Evolutionary conservation across 176 grass and related monocot genomes (phyloP).

Genomic region (Hsuehochloa calcarea): DNA sequence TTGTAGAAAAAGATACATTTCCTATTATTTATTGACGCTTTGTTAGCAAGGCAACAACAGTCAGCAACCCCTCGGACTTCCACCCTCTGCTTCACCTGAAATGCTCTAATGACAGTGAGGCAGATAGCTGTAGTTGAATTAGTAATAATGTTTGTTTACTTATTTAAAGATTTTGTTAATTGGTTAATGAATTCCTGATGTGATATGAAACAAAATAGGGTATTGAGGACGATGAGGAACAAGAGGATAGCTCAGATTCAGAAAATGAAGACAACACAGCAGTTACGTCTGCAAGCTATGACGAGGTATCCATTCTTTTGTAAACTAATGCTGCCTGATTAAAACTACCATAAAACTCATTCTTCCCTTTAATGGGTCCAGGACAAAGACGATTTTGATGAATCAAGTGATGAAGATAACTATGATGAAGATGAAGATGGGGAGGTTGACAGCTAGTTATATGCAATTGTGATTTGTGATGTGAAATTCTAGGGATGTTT

Average conservation of each 20-base stretch:
- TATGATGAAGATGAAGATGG: constrained; percentile 17
- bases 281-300: constrained; percentile 10
- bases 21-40: background rate
- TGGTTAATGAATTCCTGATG: background rate
- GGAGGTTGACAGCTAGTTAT: constrained; percentile 26
- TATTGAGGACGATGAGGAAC: constrained; percentile 55
- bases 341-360: constrained; percentile 15
- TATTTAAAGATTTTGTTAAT: background rate
- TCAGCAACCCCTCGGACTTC: background rate
- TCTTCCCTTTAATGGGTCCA: constrained; percentile 10
- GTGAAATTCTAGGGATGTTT: background rate
- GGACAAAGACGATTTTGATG: constrained; percentile 54
- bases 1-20: background rate
- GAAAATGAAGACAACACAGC: constrained; percentile 22
- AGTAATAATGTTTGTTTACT: background rate
- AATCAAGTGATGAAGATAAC: constrained; percentile 56
- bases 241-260: constrained; percentile 47
- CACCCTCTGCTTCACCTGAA: background rate
- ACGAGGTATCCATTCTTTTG: constrained; percentile 38
- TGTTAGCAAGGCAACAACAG: background rate
- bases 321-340: background rate
- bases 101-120: background rate
- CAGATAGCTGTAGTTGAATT: background rate
- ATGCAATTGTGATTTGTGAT: constrained; percentile 12
- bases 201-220: constrained; percentile 55